Evolutionary conservation across 306 rosid genomes (phyloP), one percentile per base, ranked within the genome.

Genomic region (Prosopis cineraria): DNA sequence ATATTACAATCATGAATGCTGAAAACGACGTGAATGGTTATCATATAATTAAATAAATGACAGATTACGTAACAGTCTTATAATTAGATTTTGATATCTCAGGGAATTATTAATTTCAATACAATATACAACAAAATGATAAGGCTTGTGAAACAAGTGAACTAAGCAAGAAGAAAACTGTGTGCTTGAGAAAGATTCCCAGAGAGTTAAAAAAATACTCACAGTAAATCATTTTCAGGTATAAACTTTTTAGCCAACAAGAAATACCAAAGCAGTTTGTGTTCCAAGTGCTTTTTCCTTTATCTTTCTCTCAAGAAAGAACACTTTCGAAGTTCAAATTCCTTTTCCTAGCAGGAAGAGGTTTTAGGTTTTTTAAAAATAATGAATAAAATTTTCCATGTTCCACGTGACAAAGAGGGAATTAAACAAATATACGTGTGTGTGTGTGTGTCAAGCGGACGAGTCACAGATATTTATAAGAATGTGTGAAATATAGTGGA

Each of bases 21-120:
- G 85, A 82, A 72, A 71, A 44, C 30, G 70, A 87, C 65, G 71
- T 75, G 30, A 45, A 39, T 29, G 14, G 59, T 81, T 81, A 73
- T 80, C 30, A 79, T 68, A 40, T 50, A 44, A 40, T 83, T 53
- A 72, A 78, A 74, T 13, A 63, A 55, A 75, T 74, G 79, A 62
- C 14, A 84, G 76, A n/a, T 76, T 34, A 60, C 72, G 60, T 64
- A 27, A 55, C 13, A 11, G 25, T 39, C 77, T 45, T 77, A 41
- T 59, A 60, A 70, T 37, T 34, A 31, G 10, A 60, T 50, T 73
- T 78, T 78, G 31, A 62, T 70, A 39, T 29, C 31, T 20, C 50
- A 58, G 24, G 25, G 59, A 73, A 64, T 17, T 27, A 64, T 17
- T 27, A 29, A 30, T 30, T 30, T 4, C 1, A 30, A 30, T 30